Evolutionary conservation across 768 basidiomycete genomes (phyloP).

Genomic region (Hebeloma cylindrosporum): DNA sequence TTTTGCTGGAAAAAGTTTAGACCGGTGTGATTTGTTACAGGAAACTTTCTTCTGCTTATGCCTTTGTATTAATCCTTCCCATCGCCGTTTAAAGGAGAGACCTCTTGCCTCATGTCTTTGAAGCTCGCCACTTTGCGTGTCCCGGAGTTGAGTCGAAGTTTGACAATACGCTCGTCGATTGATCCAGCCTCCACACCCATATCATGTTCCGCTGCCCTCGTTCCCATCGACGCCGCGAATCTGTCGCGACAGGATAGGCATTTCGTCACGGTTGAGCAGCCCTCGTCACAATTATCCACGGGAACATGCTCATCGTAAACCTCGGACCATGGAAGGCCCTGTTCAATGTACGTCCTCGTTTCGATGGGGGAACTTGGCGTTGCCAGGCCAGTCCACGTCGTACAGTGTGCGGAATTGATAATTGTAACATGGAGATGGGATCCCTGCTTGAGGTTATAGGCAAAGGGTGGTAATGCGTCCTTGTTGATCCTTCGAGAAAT

Average conservation of each 20-base stretch:
- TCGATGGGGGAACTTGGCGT: slow-evolving; percentile 16
- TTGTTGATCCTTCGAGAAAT: slow-evolving; percentile 43
- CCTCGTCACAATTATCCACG: background rate
- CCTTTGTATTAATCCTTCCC: too few relatives aligned
- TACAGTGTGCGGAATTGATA: background rate
- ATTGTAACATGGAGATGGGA: background rate
- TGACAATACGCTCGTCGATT: background rate
- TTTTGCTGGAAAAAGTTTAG: too few relatives aligned
- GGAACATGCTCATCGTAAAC: slow-evolving; percentile 21
- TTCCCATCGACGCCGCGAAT: slow-evolving; percentile 1
- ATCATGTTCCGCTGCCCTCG: background rate
- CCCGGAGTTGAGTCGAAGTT: background rate
- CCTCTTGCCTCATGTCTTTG: background rate
- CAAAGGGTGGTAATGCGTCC: slow-evolving; percentile 61
- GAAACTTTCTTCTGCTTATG: too few relatives aligned
- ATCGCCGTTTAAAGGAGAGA: background rate
- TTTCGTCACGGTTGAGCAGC: background rate
- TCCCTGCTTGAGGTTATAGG: slow-evolving; percentile 14
- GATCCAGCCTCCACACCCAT: background rate
- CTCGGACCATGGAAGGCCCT: slow-evolving; percentile 17
- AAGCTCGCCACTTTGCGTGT: background rate
- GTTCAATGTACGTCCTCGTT: slow-evolving; percentile 13
- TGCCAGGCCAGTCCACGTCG: slow-evolving; percentile 15
- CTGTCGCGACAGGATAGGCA: background rate
- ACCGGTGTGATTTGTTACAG: too few relatives aligned